phyloP scores from a whole-genome alignment of 1,284 basidiomycete genomes.

The Xerocomus amazonicus region DNA sequence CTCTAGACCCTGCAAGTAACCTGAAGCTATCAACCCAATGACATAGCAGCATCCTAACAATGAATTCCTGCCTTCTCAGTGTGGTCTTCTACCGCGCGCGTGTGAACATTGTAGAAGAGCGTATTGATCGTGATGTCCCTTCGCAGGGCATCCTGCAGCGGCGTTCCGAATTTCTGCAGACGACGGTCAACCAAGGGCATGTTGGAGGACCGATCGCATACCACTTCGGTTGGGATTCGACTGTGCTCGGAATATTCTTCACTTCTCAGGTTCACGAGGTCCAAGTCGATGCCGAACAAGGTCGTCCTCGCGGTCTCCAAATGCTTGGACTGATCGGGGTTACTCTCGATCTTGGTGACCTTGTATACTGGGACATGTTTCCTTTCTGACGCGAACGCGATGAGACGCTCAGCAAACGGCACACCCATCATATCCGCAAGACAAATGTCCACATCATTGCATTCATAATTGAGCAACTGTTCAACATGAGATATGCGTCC shows the following conservation, averaged over 20 bases:
- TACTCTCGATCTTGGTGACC: conserved; percentile 83
- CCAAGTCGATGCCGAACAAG: conserved; percentile 82
- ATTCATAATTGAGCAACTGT: conserved; percentile 80
- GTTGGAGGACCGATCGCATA: conserved; percentile 38
- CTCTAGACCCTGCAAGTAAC: conserved; percentile 60
- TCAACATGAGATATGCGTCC: conserved; percentile 12
- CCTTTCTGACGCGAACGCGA: conserved; percentile 57
- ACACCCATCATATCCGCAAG: conserved; percentile 88
- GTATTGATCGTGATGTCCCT: conserved; percentile 97
- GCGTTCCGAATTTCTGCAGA: conserved; percentile 86
- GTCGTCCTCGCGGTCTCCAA: conserved; percentile 93
- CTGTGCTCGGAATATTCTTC: conserved; percentile 89
- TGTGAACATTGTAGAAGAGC: conserved; percentile 95
- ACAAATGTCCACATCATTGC: conserved; percentile 94
- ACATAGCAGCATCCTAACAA: not conserved
- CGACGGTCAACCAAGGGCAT: conserved; percentile 1
- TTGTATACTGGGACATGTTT: conserved; percentile 52
- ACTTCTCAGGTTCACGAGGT: conserved; percentile 92
- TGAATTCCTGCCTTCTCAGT: conserved; percentile 66
- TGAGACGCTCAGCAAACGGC: conserved; percentile 82
- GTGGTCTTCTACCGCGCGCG: conserved; percentile 84
- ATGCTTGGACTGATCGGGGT: conserved; percentile 98
- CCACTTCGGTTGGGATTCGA: conserved; percentile 86
- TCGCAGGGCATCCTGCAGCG: conserved; percentile 85
- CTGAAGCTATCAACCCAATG: conserved; percentile 4